Base-by-base conservation (phyloP, 2,329 filamentous ascomycete species). In the Sporothrix euskadiensis region DNA sequence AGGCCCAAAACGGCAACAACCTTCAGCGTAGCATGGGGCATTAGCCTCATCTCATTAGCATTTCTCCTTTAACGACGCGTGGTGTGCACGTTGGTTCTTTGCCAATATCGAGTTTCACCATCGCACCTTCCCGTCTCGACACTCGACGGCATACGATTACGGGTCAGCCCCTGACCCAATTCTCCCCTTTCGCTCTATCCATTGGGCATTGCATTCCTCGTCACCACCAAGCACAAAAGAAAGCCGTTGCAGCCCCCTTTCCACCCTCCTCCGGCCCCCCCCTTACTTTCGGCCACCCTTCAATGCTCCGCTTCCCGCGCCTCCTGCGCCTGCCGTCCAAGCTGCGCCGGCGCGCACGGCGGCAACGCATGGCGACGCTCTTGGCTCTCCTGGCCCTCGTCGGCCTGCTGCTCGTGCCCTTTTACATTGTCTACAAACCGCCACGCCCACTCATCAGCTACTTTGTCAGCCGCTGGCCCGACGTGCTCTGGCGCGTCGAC, bases 391-490 rank as follows among this genome's bases (percentile, higher is more conserved):
- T 82, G 76, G 79, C 84, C 26, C 79, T 80, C 56, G 73, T 81
- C 59, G n/a, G 80, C n/a, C 71, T 81, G 26, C 73, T 83, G 47
- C 71, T 84, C 30, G 71, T 81, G 8, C 82, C 84, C 70, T 83
- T 91, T 76, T 96, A 94, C 83, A 81, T 88, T 75, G 85, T 97
- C 77, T 97, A 97, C 86, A 94, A 93, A 80, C 94, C 94, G 1
- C 94, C 94, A 0, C 82, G 81, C n/a, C 81, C 87, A 63, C 81
- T 97, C 49, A 91, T 97, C 79, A 83, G 84, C 73, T 91, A 91
- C 83, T 88, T 97, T 74, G 87, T 90, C 78, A 83, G 83, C 77
- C 89, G 87, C 75, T 94, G 92, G 87, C 92, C 93, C 1, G 90
- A 94, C 78, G 91, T 97, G 3, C 85, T 97, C 16, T 97, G 92